Evolutionary conservation across 225 moss, liverwort and hornwort genomes (phyloP).

Genomic region (Polytrichum commune): DNA sequence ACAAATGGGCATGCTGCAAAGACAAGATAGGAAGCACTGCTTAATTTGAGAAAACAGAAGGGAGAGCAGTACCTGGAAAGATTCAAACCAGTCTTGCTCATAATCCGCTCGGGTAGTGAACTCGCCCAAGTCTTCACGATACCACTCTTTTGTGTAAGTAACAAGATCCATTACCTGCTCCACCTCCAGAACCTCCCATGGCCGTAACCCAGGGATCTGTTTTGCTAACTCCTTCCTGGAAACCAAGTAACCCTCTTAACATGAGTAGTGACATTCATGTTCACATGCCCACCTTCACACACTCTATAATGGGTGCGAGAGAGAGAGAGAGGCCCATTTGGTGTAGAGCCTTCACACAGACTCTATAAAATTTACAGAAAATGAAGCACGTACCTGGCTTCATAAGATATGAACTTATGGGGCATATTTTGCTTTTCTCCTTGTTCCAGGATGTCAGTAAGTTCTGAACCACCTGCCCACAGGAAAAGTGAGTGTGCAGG

Average conservation of each 20-base stretch:
- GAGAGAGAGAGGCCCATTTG: too few species aligned
- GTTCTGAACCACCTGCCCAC: constrained; percentile 93
- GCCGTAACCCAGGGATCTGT: constrained; percentile 92
- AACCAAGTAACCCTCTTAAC: neutral
- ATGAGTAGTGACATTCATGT: too few species aligned
- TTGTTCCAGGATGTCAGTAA: constrained; percentile 72
- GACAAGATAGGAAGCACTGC: neutral
- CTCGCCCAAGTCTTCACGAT: constrained; percentile 92
- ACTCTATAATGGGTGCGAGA: too few species aligned
- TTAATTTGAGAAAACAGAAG: neutral
- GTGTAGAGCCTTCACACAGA: too few species aligned
- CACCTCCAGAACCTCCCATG: constrained; percentile 96
- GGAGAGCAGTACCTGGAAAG: constrained; percentile 65
- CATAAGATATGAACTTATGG: constrained; percentile 82
- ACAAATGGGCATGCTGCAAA: neutral
- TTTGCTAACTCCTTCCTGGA: constrained; percentile 84
- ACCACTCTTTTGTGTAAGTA: constrained; percentile 85
- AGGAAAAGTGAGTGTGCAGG: constrained; percentile 83
- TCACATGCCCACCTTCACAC: too few species aligned
- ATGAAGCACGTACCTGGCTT: constrained; percentile 42
- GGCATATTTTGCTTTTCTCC: constrained; percentile 53
- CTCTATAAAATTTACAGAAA: too few species aligned
- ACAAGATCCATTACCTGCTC: constrained; percentile 97
- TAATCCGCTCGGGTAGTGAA: constrained; percentile 96
- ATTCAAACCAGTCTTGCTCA: constrained; percentile 94